Base-by-base conservation (phyloP, 108 stramenopile species). In the Discostella pseudostelligera region DNA sequence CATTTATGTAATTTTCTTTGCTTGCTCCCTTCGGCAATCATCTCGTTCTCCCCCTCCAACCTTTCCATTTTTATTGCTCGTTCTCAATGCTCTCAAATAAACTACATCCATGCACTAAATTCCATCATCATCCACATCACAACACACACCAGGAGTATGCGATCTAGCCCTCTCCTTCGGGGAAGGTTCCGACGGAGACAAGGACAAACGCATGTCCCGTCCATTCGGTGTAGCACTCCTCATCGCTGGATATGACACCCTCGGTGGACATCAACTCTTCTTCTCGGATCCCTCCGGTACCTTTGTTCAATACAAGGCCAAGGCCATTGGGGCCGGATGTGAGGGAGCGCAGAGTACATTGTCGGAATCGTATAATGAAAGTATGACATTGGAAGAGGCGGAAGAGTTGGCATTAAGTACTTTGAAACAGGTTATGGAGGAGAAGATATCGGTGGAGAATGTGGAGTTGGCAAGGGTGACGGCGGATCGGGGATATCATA, bases 401-500 rank as follows among this genome's bases (percentile, higher is more conserved):
- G 96, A 97, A 76, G 83, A 89, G 14, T 78, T 98, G 63, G 96
- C 96, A 0, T 69, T 98, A 60, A 78, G 68, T 44, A 96, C 96
- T 8, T 81, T 99, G 67, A 97, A 97, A 78, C 95, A 97, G 81
- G 97, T 98, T 47, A 99, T 99, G 99, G 99, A 99, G 82, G 99
- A 98, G 77, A 97, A 96, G 81, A 94, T 99, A 64, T 94, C 82
- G 4, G 85, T 80, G 25, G 96, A 96, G 46, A 98, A 99, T 77
- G 91, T 98, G 16, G 97, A 98, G 72, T 70, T 98, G 68, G 97
- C 96, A 6, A 63, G 87, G 59, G 96, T 97, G 0, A 96, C 96
- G n/a, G 71, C 79, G 42, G 92, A 87, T 19, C 82, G 81, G 74
- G 97, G 97, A 46, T 98, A 94, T 81, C 82, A 93, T 40, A 76